Evolutionary conservation across 1,139 yeast genomes (phyloP).

Genomic region (Saccharomycopsis crataegensis): DNA sequence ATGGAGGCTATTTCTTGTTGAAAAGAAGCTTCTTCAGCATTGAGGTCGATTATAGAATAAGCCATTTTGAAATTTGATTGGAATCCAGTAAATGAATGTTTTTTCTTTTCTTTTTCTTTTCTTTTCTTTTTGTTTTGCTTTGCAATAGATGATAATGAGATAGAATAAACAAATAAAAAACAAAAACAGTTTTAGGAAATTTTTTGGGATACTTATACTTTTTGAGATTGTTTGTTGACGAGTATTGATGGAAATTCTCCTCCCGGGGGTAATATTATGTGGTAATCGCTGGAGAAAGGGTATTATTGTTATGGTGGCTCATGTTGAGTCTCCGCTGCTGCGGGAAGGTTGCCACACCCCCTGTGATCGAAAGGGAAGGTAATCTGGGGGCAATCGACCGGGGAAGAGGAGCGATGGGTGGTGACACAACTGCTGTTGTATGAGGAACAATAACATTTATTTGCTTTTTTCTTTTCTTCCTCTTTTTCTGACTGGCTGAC

Average conservation of each 20-base stretch:
- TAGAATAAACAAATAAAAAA: neutral
- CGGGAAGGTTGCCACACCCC: too few relatives aligned
- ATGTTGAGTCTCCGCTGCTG: too few relatives aligned
- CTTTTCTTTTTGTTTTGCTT: neutral
- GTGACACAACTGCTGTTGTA: neutral
- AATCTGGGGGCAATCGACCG: constrained; percentile 8
- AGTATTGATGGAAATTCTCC: too few relatives aligned
- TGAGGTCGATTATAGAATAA: constrained; percentile 15
- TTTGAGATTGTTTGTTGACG: too few relatives aligned
- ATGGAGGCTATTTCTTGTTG: constrained; percentile 28
- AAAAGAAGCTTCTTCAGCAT: constrained; percentile 21
- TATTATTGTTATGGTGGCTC: too few relatives aligned
- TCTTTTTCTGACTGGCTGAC: too few relatives aligned
- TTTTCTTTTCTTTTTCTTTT: neutral
- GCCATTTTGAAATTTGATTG: constrained; percentile 8
- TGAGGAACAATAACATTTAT: too few relatives aligned
- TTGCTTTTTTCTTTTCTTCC: too few relatives aligned
- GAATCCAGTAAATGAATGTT: neutral
- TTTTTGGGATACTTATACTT: too few relatives aligned
- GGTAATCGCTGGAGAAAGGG: too few relatives aligned
- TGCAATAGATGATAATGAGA: neutral
- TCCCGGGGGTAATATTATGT: too few relatives aligned
- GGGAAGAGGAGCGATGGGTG: constrained; percentile 1
- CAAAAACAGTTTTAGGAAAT: neutral
- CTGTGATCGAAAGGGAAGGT: constrained; percentile 2